phyloP scores from a whole-genome alignment of 2,329 filamentous ascomycete genomes.

The Hypoxylon sp. region DNA sequence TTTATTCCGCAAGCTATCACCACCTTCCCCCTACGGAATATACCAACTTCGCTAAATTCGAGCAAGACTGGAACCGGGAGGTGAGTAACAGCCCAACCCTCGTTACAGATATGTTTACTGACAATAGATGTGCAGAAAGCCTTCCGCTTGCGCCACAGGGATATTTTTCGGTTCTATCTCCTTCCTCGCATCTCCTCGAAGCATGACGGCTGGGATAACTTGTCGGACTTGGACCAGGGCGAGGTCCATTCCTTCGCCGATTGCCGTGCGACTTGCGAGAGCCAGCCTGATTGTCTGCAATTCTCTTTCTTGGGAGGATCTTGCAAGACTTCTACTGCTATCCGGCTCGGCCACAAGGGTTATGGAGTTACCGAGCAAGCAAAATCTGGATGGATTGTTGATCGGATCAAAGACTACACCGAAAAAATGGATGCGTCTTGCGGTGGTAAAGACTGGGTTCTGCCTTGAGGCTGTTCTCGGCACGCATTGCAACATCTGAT shows the following conservation, averaged over 20 bases:
- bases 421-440: constrained; percentile 46
- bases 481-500: neutral
- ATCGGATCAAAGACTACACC: constrained; percentile 47
- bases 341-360: constrained; percentile 46
- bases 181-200: constrained; percentile 42
- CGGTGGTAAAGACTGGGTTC: constrained; percentile 42
- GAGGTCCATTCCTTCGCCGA: constrained; percentile 42
- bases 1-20: constrained; percentile 61
- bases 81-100: constrained; percentile 40
- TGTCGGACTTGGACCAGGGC: constrained; percentile 43
- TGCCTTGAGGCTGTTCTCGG: constrained; percentile 34
- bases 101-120: constrained; percentile 3
- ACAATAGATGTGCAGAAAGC: constrained; percentile 39
- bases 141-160: constrained; percentile 47
- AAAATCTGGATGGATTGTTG: constrained; percentile 50
- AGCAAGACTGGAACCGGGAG: constrained; percentile 52
- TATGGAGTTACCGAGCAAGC: constrained; percentile 28
- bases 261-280: constrained; percentile 46
- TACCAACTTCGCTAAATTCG: constrained; percentile 58
- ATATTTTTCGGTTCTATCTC: constrained; percentile 48
- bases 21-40: constrained; percentile 59
- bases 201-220: constrained; percentile 50
- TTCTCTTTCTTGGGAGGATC: constrained; percentile 47
- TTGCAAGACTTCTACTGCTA: constrained; percentile 45
- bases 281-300: constrained; percentile 47